Evolutionary conservation across 306 rosid genomes (phyloP).

Genomic region (Citrullus amarus): DNA sequence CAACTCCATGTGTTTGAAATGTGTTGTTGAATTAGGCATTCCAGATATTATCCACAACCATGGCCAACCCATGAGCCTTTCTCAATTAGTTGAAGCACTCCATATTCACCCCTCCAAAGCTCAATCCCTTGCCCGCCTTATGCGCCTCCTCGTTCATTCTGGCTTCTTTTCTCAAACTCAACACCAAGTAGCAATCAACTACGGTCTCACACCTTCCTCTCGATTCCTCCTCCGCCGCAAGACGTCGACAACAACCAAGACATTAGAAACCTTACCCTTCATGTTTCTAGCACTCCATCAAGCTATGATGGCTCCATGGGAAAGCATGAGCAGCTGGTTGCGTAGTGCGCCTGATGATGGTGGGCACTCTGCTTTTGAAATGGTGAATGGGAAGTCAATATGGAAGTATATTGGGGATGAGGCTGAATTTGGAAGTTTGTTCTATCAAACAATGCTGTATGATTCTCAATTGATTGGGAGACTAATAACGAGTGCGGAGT

Average conservation of each 20-base stretch:
- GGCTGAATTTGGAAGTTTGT: background rate
- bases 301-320: constrained; percentile 13
- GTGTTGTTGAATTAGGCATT: constrained; percentile 18
- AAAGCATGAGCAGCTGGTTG: background rate
- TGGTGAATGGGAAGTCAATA: background rate
- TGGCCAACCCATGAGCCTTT: constrained; percentile 33
- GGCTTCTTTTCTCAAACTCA: constrained; percentile 21
- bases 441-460: constrained; percentile 22
- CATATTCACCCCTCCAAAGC: constrained; percentile 23
- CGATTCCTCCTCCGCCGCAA: constrained; percentile 15
- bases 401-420: background rate
- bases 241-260: background rate
- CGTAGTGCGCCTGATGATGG: background rate
- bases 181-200: background rate
- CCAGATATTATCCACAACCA: constrained; percentile 26
- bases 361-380: background rate
- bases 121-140: constrained; percentile 14
- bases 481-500: constrained; percentile 2
- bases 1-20: constrained; percentile 27
- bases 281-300: constrained; percentile 6
- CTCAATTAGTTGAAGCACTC: constrained; percentile 21
- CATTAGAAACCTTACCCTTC: background rate
- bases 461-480: constrained; percentile 8
- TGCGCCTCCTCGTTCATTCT: constrained; percentile 24
- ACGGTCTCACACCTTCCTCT: constrained; percentile 25